phyloP scores from a whole-genome alignment of 2,329 filamentous ascomycete genomes.

The Madurella fahalii region DNA sequence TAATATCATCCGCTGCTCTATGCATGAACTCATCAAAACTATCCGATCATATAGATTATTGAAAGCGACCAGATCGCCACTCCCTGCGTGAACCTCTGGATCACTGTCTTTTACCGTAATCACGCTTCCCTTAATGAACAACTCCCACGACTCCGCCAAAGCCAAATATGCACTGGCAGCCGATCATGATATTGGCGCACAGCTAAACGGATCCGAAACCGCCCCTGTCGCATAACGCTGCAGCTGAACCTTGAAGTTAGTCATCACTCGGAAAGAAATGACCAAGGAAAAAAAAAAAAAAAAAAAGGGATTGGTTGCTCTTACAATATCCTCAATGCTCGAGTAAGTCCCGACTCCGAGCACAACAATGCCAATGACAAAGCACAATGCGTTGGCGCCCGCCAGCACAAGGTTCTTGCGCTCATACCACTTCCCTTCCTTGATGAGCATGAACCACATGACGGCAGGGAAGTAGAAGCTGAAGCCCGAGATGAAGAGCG shows the following conservation, averaged over 20 bases:
- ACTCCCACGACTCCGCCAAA: neutral
- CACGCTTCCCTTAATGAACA: neutral
- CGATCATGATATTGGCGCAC: slow-evolving; percentile 12
- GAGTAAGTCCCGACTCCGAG: slow-evolving; percentile 30
- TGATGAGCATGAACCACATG: slow-evolving; percentile 34
- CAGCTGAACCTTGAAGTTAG: slow-evolving; percentile 8
- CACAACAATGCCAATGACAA: slow-evolving; percentile 27
- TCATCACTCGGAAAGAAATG: neutral
- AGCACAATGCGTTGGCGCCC: slow-evolving; percentile 22
- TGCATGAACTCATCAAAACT: slow-evolving; percentile 7
- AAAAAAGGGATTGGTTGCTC: slow-evolving; percentile 6
- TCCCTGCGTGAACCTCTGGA: slow-evolving; percentile 3
- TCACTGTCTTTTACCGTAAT: neutral
- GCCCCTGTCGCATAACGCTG: slow-evolving; percentile 15
- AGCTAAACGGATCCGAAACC: slow-evolving; percentile 23
- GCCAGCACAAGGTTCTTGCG: slow-evolving; percentile 23
- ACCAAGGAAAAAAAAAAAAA: too few relatives aligned
- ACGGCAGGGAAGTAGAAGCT: slow-evolving; percentile 33
- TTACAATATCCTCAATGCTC: slow-evolving; percentile 29
- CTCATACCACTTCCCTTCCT: slow-evolving; percentile 29
- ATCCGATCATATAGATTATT: slow-evolving; percentile 4
- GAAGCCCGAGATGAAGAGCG: slow-evolving; percentile 50
- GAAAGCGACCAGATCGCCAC: neutral
- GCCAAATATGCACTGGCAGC: neutral
- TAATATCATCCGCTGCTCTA: neutral